Base-by-base conservation (phyloP, 2,329 filamentous ascomycete species). In the Pseudogymnoascus sp. region DNA sequence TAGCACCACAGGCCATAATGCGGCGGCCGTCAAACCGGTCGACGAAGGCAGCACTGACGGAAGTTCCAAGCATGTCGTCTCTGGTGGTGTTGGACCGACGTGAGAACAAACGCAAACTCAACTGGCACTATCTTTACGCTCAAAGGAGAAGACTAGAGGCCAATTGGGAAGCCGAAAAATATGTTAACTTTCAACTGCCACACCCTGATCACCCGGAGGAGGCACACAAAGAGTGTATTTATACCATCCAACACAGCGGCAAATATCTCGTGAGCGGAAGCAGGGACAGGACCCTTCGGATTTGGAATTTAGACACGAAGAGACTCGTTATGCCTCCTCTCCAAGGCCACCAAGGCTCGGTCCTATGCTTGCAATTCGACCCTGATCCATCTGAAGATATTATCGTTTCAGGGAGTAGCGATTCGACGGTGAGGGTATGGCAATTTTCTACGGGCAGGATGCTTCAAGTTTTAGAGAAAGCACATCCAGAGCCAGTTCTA, bases 301-400 rank as follows among this genome's bases (percentile, higher is more conserved):
- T 97, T 60, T 99, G 94, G 94, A 86, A 96, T 73, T 78, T 97
- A 67, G 84, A 90, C 50, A 95, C 89, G 0, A 86, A 88, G 64
- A 84, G 93, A 37, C 79, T 97, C n/a, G 79, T 88, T 16, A 81
- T 87, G 35, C 80, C 81, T n/a, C 91, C 92, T 1, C 78, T 99
- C 7, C 72, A 77, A 4, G 92, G 90, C 2, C 94, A 99, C 73
- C 77, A 76, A 10, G 92, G 91, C 12, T 97, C 93, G 0, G 94
- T 99, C 0, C 77, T 99, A 10, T 99, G 94, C 72, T 80, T 99
- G 28, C 94, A 99, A 71, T 99, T 97, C 72, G 94, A 99, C 71
- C 88, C 92, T 3, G 85, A 88, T 61, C 89, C 91, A 0, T 84
- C 89, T 12, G 90, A 97, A 72, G 93, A 97, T 70, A 78, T 99